Conservation (phyloP, 1,284 basidiomycete species). For the Gymnopus androsaceus region DNA sequence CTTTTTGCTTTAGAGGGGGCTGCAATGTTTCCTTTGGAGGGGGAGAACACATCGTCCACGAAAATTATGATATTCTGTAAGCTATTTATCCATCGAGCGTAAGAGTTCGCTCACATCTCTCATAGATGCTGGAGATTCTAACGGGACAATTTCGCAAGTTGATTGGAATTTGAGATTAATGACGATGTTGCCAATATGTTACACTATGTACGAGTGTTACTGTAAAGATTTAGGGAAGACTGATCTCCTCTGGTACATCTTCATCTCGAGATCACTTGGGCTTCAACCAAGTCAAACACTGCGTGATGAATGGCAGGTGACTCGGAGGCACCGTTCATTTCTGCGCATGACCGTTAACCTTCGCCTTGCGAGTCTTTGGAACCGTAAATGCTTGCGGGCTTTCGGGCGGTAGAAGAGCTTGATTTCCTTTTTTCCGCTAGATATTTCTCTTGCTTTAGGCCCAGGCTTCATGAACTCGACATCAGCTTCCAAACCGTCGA, state of each 20-base stretch:
- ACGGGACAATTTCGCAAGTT: not conserved
- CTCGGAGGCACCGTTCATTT: not conserved
- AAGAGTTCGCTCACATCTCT: not conserved
- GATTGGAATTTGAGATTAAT: too few relatives aligned
- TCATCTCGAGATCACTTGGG: too few relatives aligned
- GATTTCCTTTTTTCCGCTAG: not conserved
- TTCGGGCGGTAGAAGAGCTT: conserved; percentile 11
- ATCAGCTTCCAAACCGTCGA: not conserved
- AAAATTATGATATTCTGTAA: conserved; percentile 62
- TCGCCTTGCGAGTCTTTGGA: not conserved
- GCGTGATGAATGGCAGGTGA: too few relatives aligned
- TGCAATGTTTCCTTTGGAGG: conserved; percentile 37
- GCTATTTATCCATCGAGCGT: conserved; percentile 22
- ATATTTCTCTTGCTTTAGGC: not conserved
- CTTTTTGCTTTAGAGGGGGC: conserved; percentile 14
- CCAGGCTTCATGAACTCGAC: not conserved
- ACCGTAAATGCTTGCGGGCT: not conserved
- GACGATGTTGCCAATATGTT: too few relatives aligned
- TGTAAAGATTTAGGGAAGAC: too few relatives aligned
- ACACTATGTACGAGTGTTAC: too few relatives aligned
- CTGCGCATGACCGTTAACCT: not conserved
- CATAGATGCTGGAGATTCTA: conserved; percentile 16
- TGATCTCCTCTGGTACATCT: too few relatives aligned
- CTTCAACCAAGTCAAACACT: too few relatives aligned
- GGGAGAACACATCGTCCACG: conserved; percentile 44